These are phyloP conservation scores for Canavalia gladiata DNA, from an alignment of 306 rosid genomes.

Conservation along the genomic window DNA sequence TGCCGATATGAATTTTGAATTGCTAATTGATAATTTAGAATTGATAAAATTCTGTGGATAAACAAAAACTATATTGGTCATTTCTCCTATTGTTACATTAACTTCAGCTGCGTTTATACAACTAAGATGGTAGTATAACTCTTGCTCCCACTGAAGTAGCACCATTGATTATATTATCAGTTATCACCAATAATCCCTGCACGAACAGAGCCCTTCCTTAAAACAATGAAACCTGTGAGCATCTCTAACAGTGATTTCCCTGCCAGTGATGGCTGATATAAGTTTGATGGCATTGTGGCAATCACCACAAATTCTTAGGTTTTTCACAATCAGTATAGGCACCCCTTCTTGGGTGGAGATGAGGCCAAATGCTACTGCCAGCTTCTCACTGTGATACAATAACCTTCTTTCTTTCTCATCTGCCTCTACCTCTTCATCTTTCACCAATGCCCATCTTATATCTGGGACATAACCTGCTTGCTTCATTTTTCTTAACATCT, in stretches of 20 bases:
- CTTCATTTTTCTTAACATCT: slow-evolving; percentile 69
- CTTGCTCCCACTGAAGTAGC: slow-evolving; percentile 12
- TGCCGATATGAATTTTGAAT: neutral
- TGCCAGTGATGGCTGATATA: slow-evolving; percentile 66
- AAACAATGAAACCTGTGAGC: slow-evolving; percentile 85
- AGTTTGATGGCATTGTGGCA: slow-evolving; percentile 85
- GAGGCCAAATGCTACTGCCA: slow-evolving; percentile 79
- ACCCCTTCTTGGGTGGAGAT: slow-evolving; percentile 69
- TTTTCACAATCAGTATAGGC: slow-evolving; percentile 79
- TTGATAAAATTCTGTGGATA: neutral
- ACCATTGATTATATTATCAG: neutral
- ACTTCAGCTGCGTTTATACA: neutral
- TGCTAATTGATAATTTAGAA: slow-evolving; percentile 1
- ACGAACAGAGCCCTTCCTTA: slow-evolving; percentile 76
- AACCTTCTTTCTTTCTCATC: slow-evolving; percentile 77
- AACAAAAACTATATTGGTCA: neutral
- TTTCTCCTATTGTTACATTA: slow-evolving; percentile 1
- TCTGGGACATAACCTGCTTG: slow-evolving; percentile 75
- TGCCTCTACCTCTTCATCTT: slow-evolving; percentile 60
- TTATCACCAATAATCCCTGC: slow-evolving; percentile 82
- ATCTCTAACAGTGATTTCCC: slow-evolving; percentile 87
- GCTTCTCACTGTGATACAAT: slow-evolving; percentile 79
- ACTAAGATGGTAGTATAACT: neutral
- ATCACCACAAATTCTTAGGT: slow-evolving; percentile 86
- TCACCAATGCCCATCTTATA: slow-evolving; percentile 68